Conservation (phyloP, 1,284 basidiomycete genomes). For the Cutaneotrichosporon sp. region DNA sequence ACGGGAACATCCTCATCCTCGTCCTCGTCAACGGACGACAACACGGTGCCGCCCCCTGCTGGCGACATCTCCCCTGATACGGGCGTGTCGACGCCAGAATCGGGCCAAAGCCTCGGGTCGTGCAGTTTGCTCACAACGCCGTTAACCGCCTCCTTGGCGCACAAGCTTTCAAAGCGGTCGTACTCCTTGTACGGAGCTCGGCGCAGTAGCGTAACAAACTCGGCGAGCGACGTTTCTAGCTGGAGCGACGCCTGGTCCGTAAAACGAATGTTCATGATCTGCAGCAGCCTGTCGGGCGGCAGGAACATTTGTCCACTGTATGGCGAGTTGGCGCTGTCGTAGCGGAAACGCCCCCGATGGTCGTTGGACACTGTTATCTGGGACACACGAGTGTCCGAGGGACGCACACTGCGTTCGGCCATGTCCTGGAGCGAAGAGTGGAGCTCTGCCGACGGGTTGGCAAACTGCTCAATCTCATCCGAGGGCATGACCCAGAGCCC, state of each 20-base stretch:
- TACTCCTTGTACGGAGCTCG: background rate
- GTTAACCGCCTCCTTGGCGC: background rate
- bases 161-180: background rate
- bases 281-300: constrained; percentile 8
- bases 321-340: background rate
- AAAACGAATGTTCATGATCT: constrained; percentile 9
- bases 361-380: no score
- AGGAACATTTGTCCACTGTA: constrained; percentile 1
- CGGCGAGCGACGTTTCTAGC: constrained; percentile 4
- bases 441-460: background rate
- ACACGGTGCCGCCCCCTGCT: background rate
- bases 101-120: background rate
- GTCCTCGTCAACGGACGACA: background rate
- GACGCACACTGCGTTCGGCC: background rate
- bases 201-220: constrained; percentile 3
- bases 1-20: background rate
- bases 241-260: background rate
- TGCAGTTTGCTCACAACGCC: background rate
- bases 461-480: constrained; percentile 26
- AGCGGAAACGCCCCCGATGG: background rate
- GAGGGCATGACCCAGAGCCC: constrained; percentile 33
- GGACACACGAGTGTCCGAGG: background rate
- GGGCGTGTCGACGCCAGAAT: background rate
- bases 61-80: no score
- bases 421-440: constrained; percentile 6